These are phyloP conservation scores for Petunia secreta DNA, from an alignment of 257 asterid genomes.

Conservation along the genomic window DNA sequence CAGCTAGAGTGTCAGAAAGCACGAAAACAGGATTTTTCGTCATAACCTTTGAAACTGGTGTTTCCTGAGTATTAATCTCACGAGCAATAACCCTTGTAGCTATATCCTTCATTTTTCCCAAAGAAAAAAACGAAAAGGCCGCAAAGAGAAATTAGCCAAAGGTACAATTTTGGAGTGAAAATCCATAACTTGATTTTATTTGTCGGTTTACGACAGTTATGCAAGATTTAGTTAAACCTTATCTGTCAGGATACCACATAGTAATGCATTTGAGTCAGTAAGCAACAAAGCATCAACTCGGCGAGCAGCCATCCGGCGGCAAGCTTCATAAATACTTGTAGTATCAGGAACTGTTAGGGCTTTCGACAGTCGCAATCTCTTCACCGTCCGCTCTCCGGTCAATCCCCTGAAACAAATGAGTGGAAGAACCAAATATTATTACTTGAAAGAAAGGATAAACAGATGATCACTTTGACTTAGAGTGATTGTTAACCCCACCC, in stretches of 20 bases:
- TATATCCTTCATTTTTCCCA: conserved; percentile 64
- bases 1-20: conserved; percentile 97
- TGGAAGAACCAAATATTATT: conserved; percentile 28
- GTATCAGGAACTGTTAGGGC: conserved; percentile 91
- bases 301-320: conserved; percentile 91
- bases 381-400: conserved; percentile 92
- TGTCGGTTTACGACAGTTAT: neutral
- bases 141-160: neutral
- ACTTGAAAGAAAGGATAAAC: neutral
- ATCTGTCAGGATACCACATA: conserved; percentile 95
- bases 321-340: conserved; percentile 81
- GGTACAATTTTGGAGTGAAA: neutral
- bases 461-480: neutral
- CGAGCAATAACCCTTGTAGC: conserved; percentile 85
- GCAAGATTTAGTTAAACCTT: conserved; percentile 51
- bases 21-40: conserved; percentile 97
- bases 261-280: conserved; percentile 91
- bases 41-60: conserved; percentile 93
- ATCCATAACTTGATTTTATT: conserved; percentile 14
- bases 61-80: conserved; percentile 73
- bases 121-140: conserved; percentile 1
- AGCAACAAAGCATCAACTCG: conserved; percentile 89
- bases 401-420: conserved; percentile 61
- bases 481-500: conserved; percentile 14
- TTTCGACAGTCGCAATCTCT: conserved; percentile 82